These are phyloP conservation scores for Cladosporium sp. DNA, from an alignment of 2,329 filamentous ascomycete species.

Conservation along the genomic window DNA sequence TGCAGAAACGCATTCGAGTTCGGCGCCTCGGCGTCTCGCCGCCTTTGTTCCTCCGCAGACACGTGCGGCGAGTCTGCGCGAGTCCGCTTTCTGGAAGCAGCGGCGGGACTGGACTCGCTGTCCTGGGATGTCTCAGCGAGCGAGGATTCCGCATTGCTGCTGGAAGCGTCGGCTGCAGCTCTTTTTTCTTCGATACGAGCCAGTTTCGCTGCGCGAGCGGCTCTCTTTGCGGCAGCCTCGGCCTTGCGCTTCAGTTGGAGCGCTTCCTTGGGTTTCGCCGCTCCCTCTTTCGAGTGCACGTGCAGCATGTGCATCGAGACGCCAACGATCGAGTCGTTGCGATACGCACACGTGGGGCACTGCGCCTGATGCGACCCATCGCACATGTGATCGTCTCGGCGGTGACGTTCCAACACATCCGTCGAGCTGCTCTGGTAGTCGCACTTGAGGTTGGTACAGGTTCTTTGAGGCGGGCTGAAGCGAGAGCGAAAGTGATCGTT, in stretches of 20 bases:
- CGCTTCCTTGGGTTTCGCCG: not conserved
- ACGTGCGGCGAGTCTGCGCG: not conserved
- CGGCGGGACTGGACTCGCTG: not conserved
- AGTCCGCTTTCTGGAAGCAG: not conserved
- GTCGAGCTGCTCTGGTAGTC: not conserved
- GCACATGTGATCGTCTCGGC: not conserved
- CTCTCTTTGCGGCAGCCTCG: not conserved
- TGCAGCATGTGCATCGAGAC: not conserved
- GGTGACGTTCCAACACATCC: constrained; percentile 6
- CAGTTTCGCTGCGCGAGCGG: not conserved
- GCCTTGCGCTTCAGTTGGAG: not conserved
- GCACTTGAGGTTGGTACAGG: not conserved
- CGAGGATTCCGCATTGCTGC: not conserved
- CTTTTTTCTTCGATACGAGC: not conserved
- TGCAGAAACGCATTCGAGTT: not conserved
- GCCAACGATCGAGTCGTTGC: constrained; percentile 5
- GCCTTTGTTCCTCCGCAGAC: not conserved
- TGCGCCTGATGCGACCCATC: not conserved
- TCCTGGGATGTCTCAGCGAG: not conserved
- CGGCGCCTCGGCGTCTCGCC: not conserved
- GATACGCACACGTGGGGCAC: not conserved
- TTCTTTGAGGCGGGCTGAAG: not conserved
- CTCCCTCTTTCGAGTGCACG: not conserved
- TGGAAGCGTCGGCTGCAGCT: not conserved
- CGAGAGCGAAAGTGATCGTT: not conserved